These are phyloP conservation scores for Pyronema domesticum DNA, from an alignment of 495 filamentous ascomycete species.

Conservation along the genomic window DNA sequence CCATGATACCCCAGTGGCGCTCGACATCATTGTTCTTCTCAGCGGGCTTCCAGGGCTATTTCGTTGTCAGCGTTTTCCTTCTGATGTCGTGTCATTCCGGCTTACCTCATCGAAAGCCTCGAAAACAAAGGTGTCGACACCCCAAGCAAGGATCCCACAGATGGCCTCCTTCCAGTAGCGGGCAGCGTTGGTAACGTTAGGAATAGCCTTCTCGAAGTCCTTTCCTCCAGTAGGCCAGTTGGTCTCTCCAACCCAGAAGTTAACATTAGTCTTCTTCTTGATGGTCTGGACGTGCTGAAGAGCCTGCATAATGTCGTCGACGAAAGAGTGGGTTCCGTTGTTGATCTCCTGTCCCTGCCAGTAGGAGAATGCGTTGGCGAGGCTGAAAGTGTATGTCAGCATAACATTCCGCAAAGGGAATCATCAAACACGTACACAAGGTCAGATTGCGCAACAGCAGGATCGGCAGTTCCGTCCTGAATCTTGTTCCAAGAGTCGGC, in stretches of 20 bases:
- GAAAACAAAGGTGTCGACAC: slow-evolving; percentile 64
- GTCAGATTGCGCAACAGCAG: slow-evolving; percentile 42
- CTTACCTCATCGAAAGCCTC: slow-evolving; percentile 43
- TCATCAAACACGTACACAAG: slow-evolving; percentile 35
- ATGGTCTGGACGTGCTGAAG: slow-evolving; percentile 48
- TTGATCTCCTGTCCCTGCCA: slow-evolving; percentile 52
- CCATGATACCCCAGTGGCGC: slow-evolving; percentile 64
- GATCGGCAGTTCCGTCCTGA: slow-evolving; percentile 53
- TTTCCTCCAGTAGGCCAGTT: slow-evolving; percentile 40
- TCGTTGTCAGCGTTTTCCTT: slow-evolving; percentile 21
- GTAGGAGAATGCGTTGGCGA: slow-evolving; percentile 71
- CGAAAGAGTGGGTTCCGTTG: slow-evolving; percentile 51
- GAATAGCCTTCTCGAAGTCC: slow-evolving; percentile 45
- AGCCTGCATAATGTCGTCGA: slow-evolving; percentile 46
- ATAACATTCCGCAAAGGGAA: neutral
- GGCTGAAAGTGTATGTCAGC: slow-evolving; percentile 20
- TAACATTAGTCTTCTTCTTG: slow-evolving; percentile 37
- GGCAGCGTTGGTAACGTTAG: slow-evolving; percentile 41
- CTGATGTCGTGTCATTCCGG: neutral
- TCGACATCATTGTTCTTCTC: slow-evolving; percentile 58
- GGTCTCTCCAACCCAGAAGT: slow-evolving; percentile 65
- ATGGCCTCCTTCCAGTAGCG: slow-evolving; percentile 49
- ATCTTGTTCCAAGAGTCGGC: slow-evolving; percentile 75
- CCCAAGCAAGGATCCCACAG: slow-evolving; percentile 54
- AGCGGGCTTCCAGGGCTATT: slow-evolving; percentile 45